These are phyloP conservation scores for Aegilops bicornis DNA, from an alignment of 176 grass and related monocot genomes.

Conservation along the genomic window DNA sequence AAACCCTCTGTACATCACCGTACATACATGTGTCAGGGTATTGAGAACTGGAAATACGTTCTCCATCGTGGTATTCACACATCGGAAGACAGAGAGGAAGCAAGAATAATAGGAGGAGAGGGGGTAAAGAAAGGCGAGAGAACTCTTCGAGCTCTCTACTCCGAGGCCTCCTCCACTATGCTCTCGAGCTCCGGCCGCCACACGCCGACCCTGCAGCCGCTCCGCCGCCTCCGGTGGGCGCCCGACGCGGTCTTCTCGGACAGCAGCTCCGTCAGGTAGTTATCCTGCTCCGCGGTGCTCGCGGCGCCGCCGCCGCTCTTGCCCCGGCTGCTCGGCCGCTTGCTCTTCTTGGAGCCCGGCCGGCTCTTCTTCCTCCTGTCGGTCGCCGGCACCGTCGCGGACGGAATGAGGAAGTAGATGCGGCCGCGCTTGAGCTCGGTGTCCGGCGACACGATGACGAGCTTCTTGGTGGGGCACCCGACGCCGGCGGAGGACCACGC, in stretches of 20 bases:
- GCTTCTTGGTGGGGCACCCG: slow-evolving; percentile 55
- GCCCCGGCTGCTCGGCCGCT: slow-evolving; percentile 3
- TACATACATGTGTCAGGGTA: slow-evolving; percentile 29
- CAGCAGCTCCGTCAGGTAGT: slow-evolving; percentile 69
- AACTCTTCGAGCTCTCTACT: slow-evolving; percentile 40
- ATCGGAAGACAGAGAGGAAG: slow-evolving; percentile 41
- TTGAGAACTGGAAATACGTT: slow-evolving; percentile 15
- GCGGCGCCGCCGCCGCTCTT: slow-evolving; percentile 1
- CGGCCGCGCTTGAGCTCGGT: slow-evolving; percentile 88
- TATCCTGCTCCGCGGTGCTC: slow-evolving; percentile 56
- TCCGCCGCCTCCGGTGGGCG: slow-evolving; percentile 47
- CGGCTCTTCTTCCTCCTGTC: slow-evolving; percentile 48
- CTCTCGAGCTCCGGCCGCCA: slow-evolving; percentile 82
- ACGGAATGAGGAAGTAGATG: slow-evolving; percentile 92
- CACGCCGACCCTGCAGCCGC: slow-evolving; percentile 57
- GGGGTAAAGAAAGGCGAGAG: background rate
- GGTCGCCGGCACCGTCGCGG: slow-evolving; percentile 45
- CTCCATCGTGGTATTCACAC: slow-evolving; percentile 36
- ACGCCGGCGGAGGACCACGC: slow-evolving; percentile 63
- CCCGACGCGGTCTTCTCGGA: slow-evolving; percentile 43
- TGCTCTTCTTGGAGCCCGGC: slow-evolving; percentile 45
- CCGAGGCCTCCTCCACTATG: slow-evolving; percentile 67
- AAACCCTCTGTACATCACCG: slow-evolving; percentile 26
- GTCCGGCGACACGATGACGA: slow-evolving; percentile 75
- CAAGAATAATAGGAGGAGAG: slow-evolving; percentile 24